These are phyloP conservation scores for Maudiozyma humilis DNA, from an alignment of 1,139 yeast genomes.

Conservation along the genomic window DNA sequence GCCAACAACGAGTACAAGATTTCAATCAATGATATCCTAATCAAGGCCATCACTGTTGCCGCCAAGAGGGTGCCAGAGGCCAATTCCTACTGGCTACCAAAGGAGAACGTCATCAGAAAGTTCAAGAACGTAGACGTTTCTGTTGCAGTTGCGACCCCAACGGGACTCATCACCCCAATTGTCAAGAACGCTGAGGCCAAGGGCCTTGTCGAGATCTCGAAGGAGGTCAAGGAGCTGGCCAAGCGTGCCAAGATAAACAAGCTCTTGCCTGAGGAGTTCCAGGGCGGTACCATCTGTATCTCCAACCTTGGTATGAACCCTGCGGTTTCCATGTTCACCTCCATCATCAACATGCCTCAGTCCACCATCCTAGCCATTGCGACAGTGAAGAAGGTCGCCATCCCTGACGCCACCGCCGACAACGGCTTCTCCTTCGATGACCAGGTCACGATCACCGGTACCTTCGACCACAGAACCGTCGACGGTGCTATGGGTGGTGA, in stretches of 20 bases:
- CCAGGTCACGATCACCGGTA: conserved; percentile 85
- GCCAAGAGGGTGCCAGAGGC: conserved; percentile 86
- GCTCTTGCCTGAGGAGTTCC: conserved; percentile 91
- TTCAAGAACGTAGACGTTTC: conserved; percentile 90
- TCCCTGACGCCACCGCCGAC: conserved; percentile 85
- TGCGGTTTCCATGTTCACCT: conserved; percentile 87
- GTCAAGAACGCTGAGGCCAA: conserved; percentile 78
- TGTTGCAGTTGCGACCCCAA: conserved; percentile 97
- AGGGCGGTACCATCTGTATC: conserved; percentile 97
- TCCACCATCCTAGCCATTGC: conserved; percentile 90
- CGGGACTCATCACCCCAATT: conserved; percentile 94
- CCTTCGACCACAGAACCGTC: conserved; percentile 93
- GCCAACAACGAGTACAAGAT: conserved; percentile 85
- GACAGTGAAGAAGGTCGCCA: conserved; percentile 85
- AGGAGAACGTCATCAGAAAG: conserved; percentile 85
- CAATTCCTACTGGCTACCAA: conserved; percentile 88
- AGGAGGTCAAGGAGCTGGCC: conserved; percentile 83
- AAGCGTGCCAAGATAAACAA: conserved; percentile 93
- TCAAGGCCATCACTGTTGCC: conserved; percentile 91
- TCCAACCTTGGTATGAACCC: conserved; percentile 98
- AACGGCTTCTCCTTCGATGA: conserved; percentile 89
- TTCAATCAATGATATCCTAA: conserved; percentile 87
- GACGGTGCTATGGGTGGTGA: conserved; percentile 99
- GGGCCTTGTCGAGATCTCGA: conserved; percentile 77
- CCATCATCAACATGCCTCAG: conserved; percentile 97